Percentiles rank a stretch among this genome's conserved stretches.
Conservation (phyloP, 2,329 filamentous ascomycete species). For the Aureobasidium sp. region DNA sequence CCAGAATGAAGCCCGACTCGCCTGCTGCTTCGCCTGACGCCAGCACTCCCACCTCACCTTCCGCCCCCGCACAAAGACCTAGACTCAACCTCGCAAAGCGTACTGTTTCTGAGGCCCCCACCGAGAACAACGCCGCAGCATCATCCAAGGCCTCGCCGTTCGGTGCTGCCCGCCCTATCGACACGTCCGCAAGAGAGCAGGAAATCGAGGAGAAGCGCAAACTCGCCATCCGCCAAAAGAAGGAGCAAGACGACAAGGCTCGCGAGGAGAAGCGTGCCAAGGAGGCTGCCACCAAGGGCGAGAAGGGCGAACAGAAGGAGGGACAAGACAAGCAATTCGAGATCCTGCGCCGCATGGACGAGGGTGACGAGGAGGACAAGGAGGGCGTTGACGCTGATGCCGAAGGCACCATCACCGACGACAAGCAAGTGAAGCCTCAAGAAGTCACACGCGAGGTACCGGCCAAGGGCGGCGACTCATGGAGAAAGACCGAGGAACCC, state of each 20-base stretch:
- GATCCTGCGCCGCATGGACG: constrained; percentile 45
- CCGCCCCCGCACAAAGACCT: constrained; percentile 60
- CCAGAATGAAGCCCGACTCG: constrained; percentile 80
- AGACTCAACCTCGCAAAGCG: constrained; percentile 85
- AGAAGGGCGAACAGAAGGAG: constrained; percentile 22
- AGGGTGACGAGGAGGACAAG: constrained; percentile 28
- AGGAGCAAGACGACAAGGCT: constrained; percentile 77
- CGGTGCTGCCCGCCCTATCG: constrained; percentile 86
- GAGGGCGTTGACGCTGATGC: constrained; percentile 39
- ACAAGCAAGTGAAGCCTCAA: constrained; percentile 51
- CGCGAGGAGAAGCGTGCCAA: constrained; percentile 58
- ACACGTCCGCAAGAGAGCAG: constrained; percentile 81
- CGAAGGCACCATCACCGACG: constrained; percentile 43
- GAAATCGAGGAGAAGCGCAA: constrained; percentile 85
- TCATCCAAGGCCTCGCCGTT: constrained; percentile 89
- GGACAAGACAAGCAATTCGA: constrained; percentile 45
- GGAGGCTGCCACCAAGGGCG: constrained; percentile 55
- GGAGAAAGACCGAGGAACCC: constrained; percentile 30
- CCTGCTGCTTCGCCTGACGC: constrained; percentile 61
- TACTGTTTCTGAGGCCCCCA: constrained; percentile 69
- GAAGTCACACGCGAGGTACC: constrained; percentile 44
- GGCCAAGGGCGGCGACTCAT: constrained; percentile 28
- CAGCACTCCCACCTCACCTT: constrained; percentile 68
- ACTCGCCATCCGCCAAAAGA: constrained; percentile 69
- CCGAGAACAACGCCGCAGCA: constrained; percentile 29